Evolutionary conservation across 805 yeast genomes (phyloP), one percentile per base, ranked within the genome.

Genomic region (Candida jianshihensis): DNA sequence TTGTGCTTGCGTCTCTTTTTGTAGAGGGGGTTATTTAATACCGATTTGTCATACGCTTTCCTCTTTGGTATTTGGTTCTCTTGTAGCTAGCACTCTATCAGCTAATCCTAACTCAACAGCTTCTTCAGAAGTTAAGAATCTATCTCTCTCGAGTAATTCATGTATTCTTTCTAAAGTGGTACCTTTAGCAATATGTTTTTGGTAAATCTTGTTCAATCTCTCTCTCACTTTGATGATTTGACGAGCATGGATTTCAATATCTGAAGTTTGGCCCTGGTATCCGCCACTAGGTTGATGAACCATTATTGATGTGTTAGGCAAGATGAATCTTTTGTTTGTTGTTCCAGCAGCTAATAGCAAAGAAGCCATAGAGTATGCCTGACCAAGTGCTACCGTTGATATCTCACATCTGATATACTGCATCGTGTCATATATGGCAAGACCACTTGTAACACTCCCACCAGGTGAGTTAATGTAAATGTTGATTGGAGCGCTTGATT

Each of bases 351-450:
- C 52, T 4, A 59, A 40, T 14, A 59, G 41, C 20, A 59, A 37
- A 5, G 60, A 53, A 3, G 51, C 63, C 63, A 59, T 57, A 4
- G 62, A 57, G 25, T 56, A 59, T 4, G 61, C 60, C 27, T 56
- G 54, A 4, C 63, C 63, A 8, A 59, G 47, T 30, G 63, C 60
- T 25, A 59, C 58, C 3, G 63, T 59, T 6, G 58, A 52, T 6
- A 59, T 58, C 9, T 59, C 60, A 19, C 56, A 44, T 26, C 46
- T 40, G 28, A 57, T 51, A 32, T 54, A 59, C 37, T 59, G 62
- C 48, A 59, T 59, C 7, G 64, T 59, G 32, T 59, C 64, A 31
- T 59, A 57, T 24, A 59, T 55, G 4, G 61, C 58, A 26, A 59
- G 39, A 2, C 64, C 64, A 4, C 60, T 50, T 6, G 59, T 56